These are phyloP conservation scores for Colletotrichum siamense DNA, from an alignment of 2,329 filamentous ascomycete species.

Conservation along the genomic window DNA sequence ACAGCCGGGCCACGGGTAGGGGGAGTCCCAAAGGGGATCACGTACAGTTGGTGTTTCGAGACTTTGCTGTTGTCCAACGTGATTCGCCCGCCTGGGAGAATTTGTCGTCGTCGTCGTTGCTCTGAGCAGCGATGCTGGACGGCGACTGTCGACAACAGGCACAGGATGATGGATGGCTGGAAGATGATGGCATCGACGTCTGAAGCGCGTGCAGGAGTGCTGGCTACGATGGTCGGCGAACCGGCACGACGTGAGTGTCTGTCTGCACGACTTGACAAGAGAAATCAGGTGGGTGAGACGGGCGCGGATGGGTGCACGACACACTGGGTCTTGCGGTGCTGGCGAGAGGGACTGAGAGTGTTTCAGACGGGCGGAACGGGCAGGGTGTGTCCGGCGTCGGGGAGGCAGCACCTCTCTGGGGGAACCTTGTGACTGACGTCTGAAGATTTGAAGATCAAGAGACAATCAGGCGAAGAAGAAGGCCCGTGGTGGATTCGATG, in stretches of 20 bases:
- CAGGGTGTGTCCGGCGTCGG: conserved; percentile 25
- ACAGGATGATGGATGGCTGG: not conserved
- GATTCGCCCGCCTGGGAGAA: conserved; percentile 24
- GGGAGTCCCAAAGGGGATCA: conserved; percentile 37
- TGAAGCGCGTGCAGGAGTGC: not conserved
- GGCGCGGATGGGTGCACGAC: conserved; percentile 18
- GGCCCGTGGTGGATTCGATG: not conserved
- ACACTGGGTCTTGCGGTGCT: conserved; percentile 14
- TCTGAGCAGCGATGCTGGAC: not conserved
- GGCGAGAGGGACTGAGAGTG: conserved; percentile 30
- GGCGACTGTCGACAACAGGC: not conserved
- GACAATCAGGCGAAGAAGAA: conserved; percentile 25
- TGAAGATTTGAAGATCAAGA: conserved; percentile 26
- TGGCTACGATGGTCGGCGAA: conserved; percentile 1
- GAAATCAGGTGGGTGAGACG: conserved; percentile 12
- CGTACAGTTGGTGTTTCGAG: conserved; percentile 50
- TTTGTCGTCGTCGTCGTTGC: conserved; percentile 16
- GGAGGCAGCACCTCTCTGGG: conserved; percentile 11
- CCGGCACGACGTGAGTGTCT: not conserved
- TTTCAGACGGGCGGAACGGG: conserved; percentile 45
- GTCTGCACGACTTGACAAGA: not conserved
- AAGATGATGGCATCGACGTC: conserved; percentile 9
- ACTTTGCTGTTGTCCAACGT: conserved; percentile 29
- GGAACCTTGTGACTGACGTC: conserved; percentile 19
- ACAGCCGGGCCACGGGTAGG: conserved; percentile 37